Conservation (phyloP, 2,329 filamentous ascomycete genomes). For the Sclerotinia spermophila region DNA sequence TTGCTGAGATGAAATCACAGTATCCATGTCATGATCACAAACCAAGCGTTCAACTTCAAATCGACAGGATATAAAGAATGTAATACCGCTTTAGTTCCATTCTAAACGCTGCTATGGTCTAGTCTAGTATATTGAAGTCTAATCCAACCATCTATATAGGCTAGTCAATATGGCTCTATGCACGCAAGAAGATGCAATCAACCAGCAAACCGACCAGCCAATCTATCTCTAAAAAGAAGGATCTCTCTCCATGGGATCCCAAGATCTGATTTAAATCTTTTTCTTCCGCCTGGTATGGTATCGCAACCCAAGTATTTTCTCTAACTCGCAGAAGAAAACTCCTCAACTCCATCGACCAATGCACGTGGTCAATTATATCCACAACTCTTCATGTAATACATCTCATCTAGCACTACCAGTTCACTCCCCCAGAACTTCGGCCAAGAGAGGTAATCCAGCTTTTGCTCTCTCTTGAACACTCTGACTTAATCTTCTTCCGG, state of each 20-base stretch:
- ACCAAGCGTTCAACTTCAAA: neutral
- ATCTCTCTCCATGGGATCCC: neutral
- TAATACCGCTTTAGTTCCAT: neutral
- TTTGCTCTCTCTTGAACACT: slow-evolving; percentile 32
- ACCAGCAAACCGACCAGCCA: neutral
- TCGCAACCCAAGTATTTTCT: neutral
- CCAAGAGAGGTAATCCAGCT: slow-evolving; percentile 30
- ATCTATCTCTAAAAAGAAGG: slow-evolving; percentile 9
- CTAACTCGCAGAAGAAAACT: slow-evolving; percentile 1
- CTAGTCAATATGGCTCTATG: neutral
- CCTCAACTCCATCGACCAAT: slow-evolving; percentile 4
- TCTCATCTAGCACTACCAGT: neutral
- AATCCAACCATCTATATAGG: neutral
- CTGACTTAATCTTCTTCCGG: slow-evolving; percentile 31
- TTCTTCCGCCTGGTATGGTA: neutral
- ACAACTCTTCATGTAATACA: neutral
- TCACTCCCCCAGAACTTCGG: slow-evolving; percentile 22
- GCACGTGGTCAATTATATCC: neutral
- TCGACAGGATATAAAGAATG: neutral
- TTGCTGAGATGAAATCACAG: neutral
- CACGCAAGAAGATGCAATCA: neutral
- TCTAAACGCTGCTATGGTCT: neutral
- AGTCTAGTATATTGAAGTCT: neutral
- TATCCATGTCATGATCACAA: neutral
- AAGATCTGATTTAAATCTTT: neutral